These are phyloP conservation scores for Eucalyptus victrix DNA, from an alignment of 345 rosid species.

Conservation along the genomic window DNA sequence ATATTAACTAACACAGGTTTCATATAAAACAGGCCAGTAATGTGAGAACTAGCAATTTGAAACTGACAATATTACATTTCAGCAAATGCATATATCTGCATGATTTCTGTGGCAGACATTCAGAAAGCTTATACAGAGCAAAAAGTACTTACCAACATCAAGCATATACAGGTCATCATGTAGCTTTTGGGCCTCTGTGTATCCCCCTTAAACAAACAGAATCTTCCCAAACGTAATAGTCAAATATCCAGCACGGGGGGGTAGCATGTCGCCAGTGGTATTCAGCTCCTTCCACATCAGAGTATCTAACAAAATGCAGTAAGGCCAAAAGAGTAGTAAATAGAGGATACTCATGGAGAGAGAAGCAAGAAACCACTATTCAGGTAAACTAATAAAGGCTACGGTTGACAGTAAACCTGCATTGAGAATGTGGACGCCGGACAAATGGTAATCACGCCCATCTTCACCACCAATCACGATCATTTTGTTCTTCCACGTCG, in stretches of 20 bases:
- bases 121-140: not conserved
- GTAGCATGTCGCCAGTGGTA: conserved; percentile 55
- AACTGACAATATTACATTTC: not conserved
- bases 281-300: conserved; percentile 76
- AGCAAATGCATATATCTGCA: not conserved
- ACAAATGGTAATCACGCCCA: conserved; percentile 72
- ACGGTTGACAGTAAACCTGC: conserved; percentile 34
- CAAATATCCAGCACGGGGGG: conserved; percentile 87
- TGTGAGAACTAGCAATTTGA: not conserved
- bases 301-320: conserved; percentile 36
- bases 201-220: conserved; percentile 89
- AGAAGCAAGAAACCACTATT: not conserved
- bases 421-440: conserved; percentile 87
- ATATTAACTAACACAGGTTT: not conserved
- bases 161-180: conserved; percentile 76
- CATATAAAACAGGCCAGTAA: not conserved
- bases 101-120: not conserved
- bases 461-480: conserved; percentile 94
- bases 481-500: conserved; percentile 32
- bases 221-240: conserved; percentile 75
- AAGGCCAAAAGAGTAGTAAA: not conserved
- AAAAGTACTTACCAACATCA: conserved; percentile 62
- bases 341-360: not conserved
- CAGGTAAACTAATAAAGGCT: not conserved
- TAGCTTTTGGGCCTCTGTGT: conserved; percentile 76